phyloP scores from a whole-genome alignment of 1,284 basidiomycete genomes.

The Ceratobasidium sp. region DNA sequence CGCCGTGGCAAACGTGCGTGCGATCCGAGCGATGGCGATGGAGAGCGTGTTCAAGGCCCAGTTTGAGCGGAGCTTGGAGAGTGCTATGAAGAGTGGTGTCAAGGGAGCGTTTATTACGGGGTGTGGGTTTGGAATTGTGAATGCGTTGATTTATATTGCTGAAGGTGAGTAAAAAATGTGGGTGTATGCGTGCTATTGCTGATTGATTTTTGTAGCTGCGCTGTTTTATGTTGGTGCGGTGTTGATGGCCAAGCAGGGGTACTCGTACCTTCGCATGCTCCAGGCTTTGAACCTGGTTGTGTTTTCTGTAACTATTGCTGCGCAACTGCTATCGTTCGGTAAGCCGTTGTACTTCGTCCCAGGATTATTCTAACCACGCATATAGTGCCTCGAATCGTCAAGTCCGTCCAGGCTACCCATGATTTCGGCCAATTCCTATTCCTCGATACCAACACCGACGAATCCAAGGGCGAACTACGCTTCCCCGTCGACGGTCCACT shows the following conservation, averaged over 20 bases:
- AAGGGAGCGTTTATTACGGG: conserved; percentile 85
- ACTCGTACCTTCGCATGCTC: conserved; percentile 88
- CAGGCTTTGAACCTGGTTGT: conserved; percentile 91
- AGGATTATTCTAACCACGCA: conserved; percentile 40
- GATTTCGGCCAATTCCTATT: conserved; percentile 78
- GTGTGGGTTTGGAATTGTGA: conserved; percentile 82
- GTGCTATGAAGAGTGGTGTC: conserved; percentile 75
- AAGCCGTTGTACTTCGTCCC: conserved; percentile 54
- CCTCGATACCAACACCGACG: conserved; percentile 67
- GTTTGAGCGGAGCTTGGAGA: conserved; percentile 70
- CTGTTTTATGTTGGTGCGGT: conserved; percentile 91
- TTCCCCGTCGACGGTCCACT: conserved; percentile 74
- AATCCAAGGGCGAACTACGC: conserved; percentile 72
- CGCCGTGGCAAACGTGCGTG: conserved; percentile 86
- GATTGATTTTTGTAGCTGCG: conserved; percentile 63
- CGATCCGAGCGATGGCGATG: conserved; percentile 91
- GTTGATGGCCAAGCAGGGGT: conserved; percentile 81
- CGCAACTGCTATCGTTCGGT: conserved; percentile 90
- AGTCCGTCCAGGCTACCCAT: conserved; percentile 79
- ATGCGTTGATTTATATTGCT: conserved; percentile 85
- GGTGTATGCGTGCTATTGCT: neutral
- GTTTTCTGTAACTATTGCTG: conserved; percentile 92
- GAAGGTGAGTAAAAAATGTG: conserved; percentile 60
- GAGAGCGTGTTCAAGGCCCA: conserved; percentile 75
- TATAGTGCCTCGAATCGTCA: conserved; percentile 80